Evolutionary conservation across 345 rosid genomes (phyloP), one percentile per base, ranked within the genome.

Genomic region (Mangifera indica): DNA sequence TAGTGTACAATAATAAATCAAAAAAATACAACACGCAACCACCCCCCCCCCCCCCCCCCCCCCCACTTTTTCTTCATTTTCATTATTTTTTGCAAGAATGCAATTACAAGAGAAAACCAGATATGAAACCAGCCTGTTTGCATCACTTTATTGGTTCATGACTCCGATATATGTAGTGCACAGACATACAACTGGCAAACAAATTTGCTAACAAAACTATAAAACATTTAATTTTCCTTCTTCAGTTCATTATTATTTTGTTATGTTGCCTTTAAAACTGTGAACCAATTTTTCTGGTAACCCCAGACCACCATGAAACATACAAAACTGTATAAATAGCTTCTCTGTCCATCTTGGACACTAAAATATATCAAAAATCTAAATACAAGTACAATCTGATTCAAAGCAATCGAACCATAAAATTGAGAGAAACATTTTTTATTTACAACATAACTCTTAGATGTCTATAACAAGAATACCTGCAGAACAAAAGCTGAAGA

Each of bases 401-500:
- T 37, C 8, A 37, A 37, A 6, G 9, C 8, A 20, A 10, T 9
- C 46, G 25, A 15, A 46, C 37, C 55, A 65, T 18, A 32, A 65
- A 46, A 65, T 8, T 3, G 32, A 18, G 25, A 15, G 32, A 63
- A 21, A 18, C 15, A 5, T 44, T 22, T 55, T 40, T 5, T n/a
- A 66, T 44, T 12, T 18, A 29, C 2, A 42, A 56, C 53, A 48
- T 25, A 48, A n/a, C 54, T 52, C 12, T 60, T 54, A 74, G 52
- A 67, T 62, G 72, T 49, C 21, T 22, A 62, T 20, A 71, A 68
- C 69, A 70, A 58, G 70, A 72, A 76, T 86, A 92, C 98, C 97
- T 92, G 98, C 72, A 94, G 81, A 81, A 92, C 98, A 77, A 94
- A 94, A 74, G 98, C 97, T 61, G 98, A 94, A 73, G 98, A 94